These are phyloP conservation scores for Furcasterigmium sp. DNA, from an alignment of 2,329 filamentous ascomycete species.

Conservation along the genomic window DNA sequence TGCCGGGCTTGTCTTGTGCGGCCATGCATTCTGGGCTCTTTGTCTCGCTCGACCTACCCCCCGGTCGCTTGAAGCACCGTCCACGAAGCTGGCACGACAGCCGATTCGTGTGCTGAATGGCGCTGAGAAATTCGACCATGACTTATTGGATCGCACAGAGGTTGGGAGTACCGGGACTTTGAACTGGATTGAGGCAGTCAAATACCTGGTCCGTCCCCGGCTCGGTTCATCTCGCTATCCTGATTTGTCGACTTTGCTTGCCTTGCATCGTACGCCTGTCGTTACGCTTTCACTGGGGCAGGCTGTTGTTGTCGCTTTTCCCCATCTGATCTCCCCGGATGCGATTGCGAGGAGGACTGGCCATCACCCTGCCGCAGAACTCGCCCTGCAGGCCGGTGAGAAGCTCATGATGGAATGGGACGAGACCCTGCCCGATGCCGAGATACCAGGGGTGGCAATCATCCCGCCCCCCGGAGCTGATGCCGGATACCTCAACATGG, in stretches of 20 bases:
- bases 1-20: neutral
- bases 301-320: no score
- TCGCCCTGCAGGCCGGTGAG: neutral
- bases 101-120: neutral
- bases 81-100: slow-evolving; percentile 1
- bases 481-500: slow-evolving; percentile 5
- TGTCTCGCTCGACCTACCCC: neutral
- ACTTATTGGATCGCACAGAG: slow-evolving; percentile 1
- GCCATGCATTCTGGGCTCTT: neutral
- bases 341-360: neutral
- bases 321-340: neutral
- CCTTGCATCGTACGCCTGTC: slow-evolving; percentile 1
- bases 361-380: neutral
- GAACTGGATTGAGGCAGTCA: neutral
- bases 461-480: slow-evolving; percentile 2
- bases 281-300: neutral
- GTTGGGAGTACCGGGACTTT: neutral
- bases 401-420: slow-evolving; percentile 9
- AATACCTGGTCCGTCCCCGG: neutral
- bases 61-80: neutral
- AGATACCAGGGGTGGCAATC: slow-evolving; percentile 3
- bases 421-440: slow-evolving; percentile 3
- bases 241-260: slow-evolving; percentile 2
- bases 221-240: neutral
- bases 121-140: neutral